Evolutionary conservation across 129 eudicot species (phyloP).

Genomic region (Dittrichia graveolens): DNA sequence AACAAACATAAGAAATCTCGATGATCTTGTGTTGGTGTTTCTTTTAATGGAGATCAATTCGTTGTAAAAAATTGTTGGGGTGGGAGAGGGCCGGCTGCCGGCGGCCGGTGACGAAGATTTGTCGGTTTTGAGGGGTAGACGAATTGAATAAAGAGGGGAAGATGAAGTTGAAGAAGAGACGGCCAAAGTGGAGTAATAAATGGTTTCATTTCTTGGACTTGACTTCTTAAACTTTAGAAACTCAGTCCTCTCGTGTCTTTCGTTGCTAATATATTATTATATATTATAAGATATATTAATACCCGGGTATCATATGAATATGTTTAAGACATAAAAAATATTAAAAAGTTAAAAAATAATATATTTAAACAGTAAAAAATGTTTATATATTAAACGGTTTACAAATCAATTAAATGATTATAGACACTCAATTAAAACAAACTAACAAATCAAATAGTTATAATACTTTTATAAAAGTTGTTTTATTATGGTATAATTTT

Average conservation of each 20-base stretch:
- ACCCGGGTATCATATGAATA: too few relatives aligned
- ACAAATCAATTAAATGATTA: too few relatives aligned
- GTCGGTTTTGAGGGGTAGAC: constrained; percentile 16
- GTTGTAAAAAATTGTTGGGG: not conserved
- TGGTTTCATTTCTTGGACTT: constrained; percentile 35
- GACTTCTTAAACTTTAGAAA: constrained; percentile 33
- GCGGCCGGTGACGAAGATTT: constrained; percentile 28
- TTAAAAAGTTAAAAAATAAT: too few relatives aligned
- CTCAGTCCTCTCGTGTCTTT: constrained; percentile 44
- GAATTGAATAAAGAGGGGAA: constrained; percentile 19
- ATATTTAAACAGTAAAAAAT: too few relatives aligned
- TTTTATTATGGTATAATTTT: too few relatives aligned
- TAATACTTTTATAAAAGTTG: too few relatives aligned
- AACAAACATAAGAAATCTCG: not conserved
- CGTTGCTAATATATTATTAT: not conserved
- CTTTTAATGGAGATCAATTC: not conserved
- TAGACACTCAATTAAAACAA: too few relatives aligned
- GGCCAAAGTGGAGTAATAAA: constrained; percentile 23
- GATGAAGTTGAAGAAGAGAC: not conserved
- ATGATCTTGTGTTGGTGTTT: constrained; percentile 20
- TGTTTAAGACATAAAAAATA: too few relatives aligned
- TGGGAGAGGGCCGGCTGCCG: constrained; percentile 26
- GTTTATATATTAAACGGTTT: too few relatives aligned
- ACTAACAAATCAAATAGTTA: too few relatives aligned
- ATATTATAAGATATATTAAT: not conserved